Conservation (phyloP, 805 yeast genomes). For the Cyberlindnera misumaiensis region DNA sequence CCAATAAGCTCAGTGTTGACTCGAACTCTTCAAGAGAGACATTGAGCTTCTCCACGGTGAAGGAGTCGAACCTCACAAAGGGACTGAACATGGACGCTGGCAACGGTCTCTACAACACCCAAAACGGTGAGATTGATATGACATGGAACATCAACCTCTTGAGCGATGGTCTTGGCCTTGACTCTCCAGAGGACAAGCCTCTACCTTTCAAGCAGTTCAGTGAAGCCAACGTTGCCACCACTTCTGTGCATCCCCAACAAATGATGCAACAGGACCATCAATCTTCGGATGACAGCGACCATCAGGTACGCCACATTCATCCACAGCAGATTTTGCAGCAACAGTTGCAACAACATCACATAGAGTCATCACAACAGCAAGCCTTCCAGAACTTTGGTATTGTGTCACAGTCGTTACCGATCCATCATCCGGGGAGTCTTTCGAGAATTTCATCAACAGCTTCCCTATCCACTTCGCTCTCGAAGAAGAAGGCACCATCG, state of each 20-base stretch:
- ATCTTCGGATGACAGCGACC: slow-evolving; percentile 1
- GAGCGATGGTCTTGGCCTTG: slow-evolving; percentile 7
- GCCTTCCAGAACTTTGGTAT: too few species aligned
- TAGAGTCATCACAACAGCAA: slow-evolving; percentile 1
- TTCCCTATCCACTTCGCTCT: slow-evolving; percentile 16
- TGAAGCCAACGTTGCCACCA: not conserved
- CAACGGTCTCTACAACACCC: slow-evolving; percentile 14
- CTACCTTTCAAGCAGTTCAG: slow-evolving; percentile 6
- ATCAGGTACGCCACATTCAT: slow-evolving; percentile 7
- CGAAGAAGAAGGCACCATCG: slow-evolving; percentile 20
- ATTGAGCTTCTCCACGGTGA: slow-evolving; percentile 3
- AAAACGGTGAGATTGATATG: slow-evolving; percentile 33
- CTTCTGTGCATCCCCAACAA: slow-evolving; percentile 12
- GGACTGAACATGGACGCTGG: slow-evolving; percentile 7
- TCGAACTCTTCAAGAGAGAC: slow-evolving; percentile 14
- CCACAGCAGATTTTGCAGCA: slow-evolving; percentile 13
- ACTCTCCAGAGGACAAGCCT: slow-evolving; percentile 12
- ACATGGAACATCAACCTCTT: slow-evolving; percentile 34
- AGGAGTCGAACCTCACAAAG: slow-evolving; percentile 19
- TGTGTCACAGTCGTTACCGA: not conserved
- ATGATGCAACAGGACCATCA: slow-evolving; percentile 9
- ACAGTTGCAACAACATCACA: slow-evolving; percentile 9
- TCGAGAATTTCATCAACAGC: slow-evolving; percentile 11
- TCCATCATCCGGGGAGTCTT: slow-evolving; percentile 2
- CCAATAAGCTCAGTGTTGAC: slow-evolving; percentile 20